Percentiles rank a stretch among this genome's conserved stretches.
Conservation (phyloP, 805 yeast genomes). For the Ascoidea tarda region DNA sequence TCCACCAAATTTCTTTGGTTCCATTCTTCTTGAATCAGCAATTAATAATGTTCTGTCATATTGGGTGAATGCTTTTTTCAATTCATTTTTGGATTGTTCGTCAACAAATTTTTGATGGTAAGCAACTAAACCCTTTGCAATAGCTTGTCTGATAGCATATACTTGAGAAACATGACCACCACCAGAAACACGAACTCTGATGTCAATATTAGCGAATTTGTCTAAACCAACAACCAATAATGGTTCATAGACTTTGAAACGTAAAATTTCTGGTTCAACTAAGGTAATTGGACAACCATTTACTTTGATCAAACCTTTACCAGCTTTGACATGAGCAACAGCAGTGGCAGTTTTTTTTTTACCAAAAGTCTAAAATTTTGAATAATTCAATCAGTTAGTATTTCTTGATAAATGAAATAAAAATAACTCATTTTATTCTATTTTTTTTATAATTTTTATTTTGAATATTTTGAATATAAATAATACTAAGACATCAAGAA, state of each 20-base stretch:
- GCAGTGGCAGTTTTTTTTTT: slow-evolving; percentile 99
- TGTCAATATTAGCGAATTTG: slow-evolving; percentile 96
- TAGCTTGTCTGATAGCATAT: slow-evolving; percentile 99
- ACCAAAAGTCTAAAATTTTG: slow-evolving; percentile 75
- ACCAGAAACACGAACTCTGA: slow-evolving; percentile 98
- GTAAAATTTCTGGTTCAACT: slow-evolving; percentile 97
- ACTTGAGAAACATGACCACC: slow-evolving; percentile 99
- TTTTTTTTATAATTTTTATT: not conserved
- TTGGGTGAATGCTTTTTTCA: slow-evolving; percentile 92
- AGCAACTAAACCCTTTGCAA: slow-evolving; percentile 99
- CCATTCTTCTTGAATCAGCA: slow-evolving; percentile 99
- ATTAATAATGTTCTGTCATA: slow-evolving; percentile 99
- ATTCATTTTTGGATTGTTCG: slow-evolving; percentile 98
- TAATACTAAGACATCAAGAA: too few relatives aligned
- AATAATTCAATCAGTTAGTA: slow-evolving; percentile 3
- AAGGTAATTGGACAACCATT: slow-evolving; percentile 99
- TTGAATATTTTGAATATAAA: slow-evolving; percentile 1
- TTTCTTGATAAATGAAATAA: not conserved
- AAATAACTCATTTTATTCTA: not conserved
- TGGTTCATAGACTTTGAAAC: slow-evolving; percentile 99
- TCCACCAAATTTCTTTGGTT: slow-evolving; percentile 99
- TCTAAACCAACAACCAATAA: slow-evolving; percentile 95
- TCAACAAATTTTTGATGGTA: slow-evolving; percentile 99
- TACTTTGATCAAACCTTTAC: slow-evolving; percentile 98
- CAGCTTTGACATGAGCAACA: slow-evolving; percentile 99